phyloP scores from a whole-genome alignment of 2,329 filamentous ascomycete genomes.

The Apiospora saccharicola region DNA sequence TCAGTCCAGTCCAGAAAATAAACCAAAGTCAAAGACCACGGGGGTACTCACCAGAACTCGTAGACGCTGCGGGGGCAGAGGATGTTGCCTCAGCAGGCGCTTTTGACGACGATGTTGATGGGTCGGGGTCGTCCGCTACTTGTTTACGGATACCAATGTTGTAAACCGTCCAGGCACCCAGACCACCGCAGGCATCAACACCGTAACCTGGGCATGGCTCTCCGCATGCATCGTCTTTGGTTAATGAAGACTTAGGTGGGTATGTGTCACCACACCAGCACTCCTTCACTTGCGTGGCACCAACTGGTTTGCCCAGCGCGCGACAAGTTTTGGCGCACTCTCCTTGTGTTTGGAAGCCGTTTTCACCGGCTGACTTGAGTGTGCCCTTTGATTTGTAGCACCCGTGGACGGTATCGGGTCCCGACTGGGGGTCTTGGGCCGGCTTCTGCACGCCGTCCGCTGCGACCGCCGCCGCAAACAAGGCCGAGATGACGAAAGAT shows the following conservation, averaged over 20 bases:
- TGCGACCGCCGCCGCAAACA: conserved; percentile 37
- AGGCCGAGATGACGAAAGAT: conserved; percentile 36
- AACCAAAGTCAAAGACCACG: background rate
- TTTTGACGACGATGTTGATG: conserved; percentile 23
- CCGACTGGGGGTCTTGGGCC: conserved; percentile 44
- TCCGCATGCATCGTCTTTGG: conserved; percentile 68
- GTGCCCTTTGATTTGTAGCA: conserved; percentile 57
- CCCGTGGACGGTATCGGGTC: conserved; percentile 55
- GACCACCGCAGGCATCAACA: conserved; percentile 66
- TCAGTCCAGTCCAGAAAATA: background rate
- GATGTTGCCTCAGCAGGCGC: conserved; percentile 41
- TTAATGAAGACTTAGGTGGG: conserved; percentile 63
- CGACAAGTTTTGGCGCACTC: conserved; percentile 52
- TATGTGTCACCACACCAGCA: conserved; percentile 79
- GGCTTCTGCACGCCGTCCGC: conserved; percentile 43
- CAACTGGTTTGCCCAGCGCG: conserved; percentile 59
- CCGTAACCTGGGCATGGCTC: conserved; percentile 70
- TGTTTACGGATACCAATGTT: conserved; percentile 57
- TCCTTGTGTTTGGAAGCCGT: conserved; percentile 50
- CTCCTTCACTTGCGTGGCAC: conserved; percentile 65
- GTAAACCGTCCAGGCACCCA: conserved; percentile 55
- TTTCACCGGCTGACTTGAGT: conserved; percentile 38
- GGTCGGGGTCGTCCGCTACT: conserved; percentile 42
- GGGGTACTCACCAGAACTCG: conserved; percentile 2
- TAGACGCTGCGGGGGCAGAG: conserved; percentile 29